A percentile compares a stretch with the other conserved stretches of the same genome.
Conservation (phyloP, 2,329 filamentous ascomycete species). For the Neonectria magnoliae region DNA sequence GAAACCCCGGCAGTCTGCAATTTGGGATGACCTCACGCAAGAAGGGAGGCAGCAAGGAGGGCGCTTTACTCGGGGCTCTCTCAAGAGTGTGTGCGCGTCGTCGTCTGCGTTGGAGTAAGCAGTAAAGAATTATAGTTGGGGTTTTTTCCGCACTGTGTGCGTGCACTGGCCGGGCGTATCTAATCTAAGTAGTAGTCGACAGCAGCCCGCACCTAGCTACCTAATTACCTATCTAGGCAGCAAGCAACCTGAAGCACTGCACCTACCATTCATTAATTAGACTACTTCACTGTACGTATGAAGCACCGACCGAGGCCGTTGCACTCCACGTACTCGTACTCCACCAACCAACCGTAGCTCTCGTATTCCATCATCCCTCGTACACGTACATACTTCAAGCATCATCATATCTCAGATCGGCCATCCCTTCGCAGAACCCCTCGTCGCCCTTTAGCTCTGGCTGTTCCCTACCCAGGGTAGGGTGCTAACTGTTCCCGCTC, state of each 20-base stretch:
- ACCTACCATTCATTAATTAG: no score
- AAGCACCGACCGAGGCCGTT: no score
- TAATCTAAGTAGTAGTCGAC: no score
- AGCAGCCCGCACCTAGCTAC: no score
- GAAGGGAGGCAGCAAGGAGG: neutral
- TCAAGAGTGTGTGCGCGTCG: neutral
- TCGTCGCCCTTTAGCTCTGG: neutral
- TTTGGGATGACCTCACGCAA: neutral
- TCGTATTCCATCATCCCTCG: neutral
- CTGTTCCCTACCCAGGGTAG: constrained; percentile 11
- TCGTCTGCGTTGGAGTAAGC: neutral
- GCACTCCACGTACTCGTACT: neutral
- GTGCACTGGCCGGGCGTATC: neutral
- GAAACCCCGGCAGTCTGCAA: neutral
- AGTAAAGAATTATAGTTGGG: neutral
- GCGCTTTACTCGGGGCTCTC: neutral
- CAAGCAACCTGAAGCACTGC: neutral
- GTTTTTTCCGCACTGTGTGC: neutral
- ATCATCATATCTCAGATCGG: constrained; percentile 2
- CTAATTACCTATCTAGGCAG: neutral
- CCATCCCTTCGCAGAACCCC: neutral
- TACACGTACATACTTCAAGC: neutral
- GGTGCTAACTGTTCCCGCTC: neutral
- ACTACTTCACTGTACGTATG: no score
- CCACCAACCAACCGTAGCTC: neutral